Evolutionary conservation across 177 flowering plant species (phyloP).

Genomic region (Vitis hybrid): DNA sequence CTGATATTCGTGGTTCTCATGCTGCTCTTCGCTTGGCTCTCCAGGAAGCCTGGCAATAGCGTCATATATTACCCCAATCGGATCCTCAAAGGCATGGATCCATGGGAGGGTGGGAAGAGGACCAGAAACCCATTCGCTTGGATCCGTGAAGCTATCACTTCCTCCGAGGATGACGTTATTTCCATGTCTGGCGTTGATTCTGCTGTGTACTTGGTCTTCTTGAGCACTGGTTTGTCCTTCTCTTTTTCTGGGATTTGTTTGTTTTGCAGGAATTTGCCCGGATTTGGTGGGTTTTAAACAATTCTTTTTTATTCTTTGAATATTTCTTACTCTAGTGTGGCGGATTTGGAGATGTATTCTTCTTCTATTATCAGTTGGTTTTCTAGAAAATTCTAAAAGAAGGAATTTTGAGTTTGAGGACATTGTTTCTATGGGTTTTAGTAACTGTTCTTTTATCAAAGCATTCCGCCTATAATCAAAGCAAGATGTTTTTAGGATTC

Average conservation of each 20-base stretch:
- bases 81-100: constrained; percentile 80
- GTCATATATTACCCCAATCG: constrained; percentile 88
- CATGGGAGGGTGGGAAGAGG: constrained; percentile 38
- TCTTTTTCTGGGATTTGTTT: not conserved
- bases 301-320: not conserved
- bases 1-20: constrained; percentile 71
- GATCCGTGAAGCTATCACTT: constrained; percentile 58
- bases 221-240: constrained; percentile 59
- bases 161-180: constrained; percentile 70
- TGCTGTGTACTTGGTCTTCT: constrained; percentile 91
- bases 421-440: too few species aligned
- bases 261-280: not conserved
- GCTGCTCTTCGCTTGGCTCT: constrained; percentile 77
- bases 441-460: too few species aligned
- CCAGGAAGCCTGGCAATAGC: constrained; percentile 54
- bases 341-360: too few species aligned
- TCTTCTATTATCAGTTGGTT: too few species aligned
- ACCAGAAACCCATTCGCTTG: constrained; percentile 69
- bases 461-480: too few species aligned
- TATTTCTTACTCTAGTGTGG: too few species aligned
- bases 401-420: too few species aligned
- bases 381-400: too few species aligned
- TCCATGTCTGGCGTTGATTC: constrained; percentile 78
- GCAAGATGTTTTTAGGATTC: too few species aligned
- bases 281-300: not conserved